These are phyloP conservation scores for Akanthomyces muscarius DNA, from an alignment of 2,329 filamentous ascomycete species.

Conservation along the genomic window DNA sequence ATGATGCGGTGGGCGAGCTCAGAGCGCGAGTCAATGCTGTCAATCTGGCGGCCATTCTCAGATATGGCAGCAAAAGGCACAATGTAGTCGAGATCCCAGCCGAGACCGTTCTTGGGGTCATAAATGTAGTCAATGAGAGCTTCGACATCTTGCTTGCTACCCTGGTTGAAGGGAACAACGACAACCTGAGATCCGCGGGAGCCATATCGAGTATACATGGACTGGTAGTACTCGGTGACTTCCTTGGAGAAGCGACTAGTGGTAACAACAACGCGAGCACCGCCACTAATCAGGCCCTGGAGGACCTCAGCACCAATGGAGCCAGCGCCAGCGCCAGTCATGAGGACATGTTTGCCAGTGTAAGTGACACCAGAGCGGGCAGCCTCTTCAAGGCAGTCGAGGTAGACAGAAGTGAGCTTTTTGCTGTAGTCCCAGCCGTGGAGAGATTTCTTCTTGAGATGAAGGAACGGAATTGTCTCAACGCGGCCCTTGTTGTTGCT, in stretches of 20 bases:
- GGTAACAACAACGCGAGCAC: conserved; percentile 93
- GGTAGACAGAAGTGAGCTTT: conserved; percentile 89
- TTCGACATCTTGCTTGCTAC: conserved; percentile 96
- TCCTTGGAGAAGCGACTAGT: conserved; percentile 95
- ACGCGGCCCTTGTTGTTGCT: conserved; percentile 78
- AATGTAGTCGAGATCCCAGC: conserved; percentile 96
- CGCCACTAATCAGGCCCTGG: conserved; percentile 92
- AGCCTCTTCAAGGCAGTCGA: conserved; percentile 86
- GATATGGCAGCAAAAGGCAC: conserved; percentile 96
- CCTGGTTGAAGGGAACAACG: conserved; percentile 98
- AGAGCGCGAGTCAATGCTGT: conserved; percentile 93
- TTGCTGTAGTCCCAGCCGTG: conserved; percentile 99
- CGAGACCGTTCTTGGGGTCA: conserved; percentile 90
- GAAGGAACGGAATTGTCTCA: conserved; percentile 95
- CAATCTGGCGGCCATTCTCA: conserved; percentile 96
- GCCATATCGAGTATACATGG: conserved; percentile 94
- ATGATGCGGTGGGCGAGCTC: conserved; percentile 98
- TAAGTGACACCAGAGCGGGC: conserved; percentile 86
- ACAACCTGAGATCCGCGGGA: conserved; percentile 93
- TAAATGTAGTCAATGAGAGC: conserved; percentile 95
- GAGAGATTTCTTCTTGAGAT: conserved; percentile 88
- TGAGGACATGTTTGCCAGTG: conserved; percentile 90
- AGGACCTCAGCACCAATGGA: conserved; percentile 97
- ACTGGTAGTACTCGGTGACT: conserved; percentile 98
- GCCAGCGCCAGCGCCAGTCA: conserved; percentile 96